Conservation (phyloP, 495 filamentous ascomycete species). For the Alectoria sarmentosa region DNA sequence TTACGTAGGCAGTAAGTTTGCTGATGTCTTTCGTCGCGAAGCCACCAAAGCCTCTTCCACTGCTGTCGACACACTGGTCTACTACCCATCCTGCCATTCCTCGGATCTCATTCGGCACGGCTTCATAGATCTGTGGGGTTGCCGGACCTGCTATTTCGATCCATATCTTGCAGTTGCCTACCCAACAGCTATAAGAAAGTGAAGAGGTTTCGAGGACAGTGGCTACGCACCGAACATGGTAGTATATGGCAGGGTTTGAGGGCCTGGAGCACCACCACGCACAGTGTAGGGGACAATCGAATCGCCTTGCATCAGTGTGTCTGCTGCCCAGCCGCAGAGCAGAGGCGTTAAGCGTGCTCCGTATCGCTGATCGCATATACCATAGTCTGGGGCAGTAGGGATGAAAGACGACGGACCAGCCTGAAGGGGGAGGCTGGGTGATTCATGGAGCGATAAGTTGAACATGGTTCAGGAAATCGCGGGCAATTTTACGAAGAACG, state of each 20-base stretch:
- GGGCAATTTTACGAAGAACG: neutral
- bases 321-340: neutral
- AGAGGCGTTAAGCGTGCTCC: neutral
- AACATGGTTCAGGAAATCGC: neutral
- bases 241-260: neutral
- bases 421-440: neutral
- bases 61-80: neutral
- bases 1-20: neutral
- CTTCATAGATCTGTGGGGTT: neutral
- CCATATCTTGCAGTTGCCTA: slow-evolving; percentile 1
- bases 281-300: neutral
- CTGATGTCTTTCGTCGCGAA: slow-evolving; percentile 2
- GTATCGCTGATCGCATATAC: neutral
- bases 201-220: neutral
- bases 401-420: neutral
- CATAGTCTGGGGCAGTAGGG: neutral
- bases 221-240: neutral
- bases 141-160: slow-evolving; percentile 1
- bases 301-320: neutral
- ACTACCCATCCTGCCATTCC: neutral
- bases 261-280: neutral
- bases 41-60: neutral
- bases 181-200: neutral
- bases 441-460: neutral
- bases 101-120: neutral